Evolutionary conservation across 768 basidiomycete genomes (phyloP).

Genomic region (Lanmaoa pseudosensibilis): DNA sequence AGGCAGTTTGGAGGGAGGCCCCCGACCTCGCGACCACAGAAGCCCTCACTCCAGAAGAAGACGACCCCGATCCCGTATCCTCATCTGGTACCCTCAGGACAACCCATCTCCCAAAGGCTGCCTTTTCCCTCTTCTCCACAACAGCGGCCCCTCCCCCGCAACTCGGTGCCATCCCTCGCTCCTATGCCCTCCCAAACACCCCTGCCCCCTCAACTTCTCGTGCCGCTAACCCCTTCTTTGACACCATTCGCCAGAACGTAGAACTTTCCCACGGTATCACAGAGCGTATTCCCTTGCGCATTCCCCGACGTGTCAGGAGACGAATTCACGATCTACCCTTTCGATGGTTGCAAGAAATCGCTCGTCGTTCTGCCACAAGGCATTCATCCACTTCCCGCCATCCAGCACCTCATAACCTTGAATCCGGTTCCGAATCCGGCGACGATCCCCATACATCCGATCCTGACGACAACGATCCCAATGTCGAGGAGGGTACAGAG

Average conservation of each 20-base stretch:
- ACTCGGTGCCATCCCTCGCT: constrained; percentile 2
- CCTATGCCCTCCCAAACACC: constrained; percentile 9
- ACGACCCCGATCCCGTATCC: constrained; percentile 41
- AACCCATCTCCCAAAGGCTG: constrained; percentile 59
- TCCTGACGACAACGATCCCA: constrained; percentile 36
- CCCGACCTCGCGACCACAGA: constrained; percentile 53
- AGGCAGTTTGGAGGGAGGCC: constrained; percentile 58
- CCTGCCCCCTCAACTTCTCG: constrained; percentile 28
- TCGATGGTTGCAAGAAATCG: constrained; percentile 74
- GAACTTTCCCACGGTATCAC: constrained; percentile 76
- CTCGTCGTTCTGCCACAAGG: constrained; percentile 45
- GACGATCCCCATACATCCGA: constrained; percentile 35
- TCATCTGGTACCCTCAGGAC: constrained; percentile 45
- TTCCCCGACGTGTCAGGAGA: constrained; percentile 48
- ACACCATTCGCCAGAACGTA: constrained; percentile 85
- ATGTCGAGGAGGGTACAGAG: constrained; percentile 70
- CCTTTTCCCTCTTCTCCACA: constrained; percentile 56
- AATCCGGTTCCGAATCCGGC: constrained; percentile 36
- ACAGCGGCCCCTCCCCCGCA: constrained; percentile 26
- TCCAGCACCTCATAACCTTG: constrained; percentile 18
- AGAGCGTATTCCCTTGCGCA: constrained; percentile 76
- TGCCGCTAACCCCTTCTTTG: constrained; percentile 85
- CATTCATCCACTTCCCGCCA: constrained; percentile 11
- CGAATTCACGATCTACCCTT: constrained; percentile 78
- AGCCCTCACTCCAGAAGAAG: constrained; percentile 49